Evolutionary conservation across 495 filamentous ascomycete genomes (phyloP).

Genomic region (Chaetomium fimeti): DNA sequence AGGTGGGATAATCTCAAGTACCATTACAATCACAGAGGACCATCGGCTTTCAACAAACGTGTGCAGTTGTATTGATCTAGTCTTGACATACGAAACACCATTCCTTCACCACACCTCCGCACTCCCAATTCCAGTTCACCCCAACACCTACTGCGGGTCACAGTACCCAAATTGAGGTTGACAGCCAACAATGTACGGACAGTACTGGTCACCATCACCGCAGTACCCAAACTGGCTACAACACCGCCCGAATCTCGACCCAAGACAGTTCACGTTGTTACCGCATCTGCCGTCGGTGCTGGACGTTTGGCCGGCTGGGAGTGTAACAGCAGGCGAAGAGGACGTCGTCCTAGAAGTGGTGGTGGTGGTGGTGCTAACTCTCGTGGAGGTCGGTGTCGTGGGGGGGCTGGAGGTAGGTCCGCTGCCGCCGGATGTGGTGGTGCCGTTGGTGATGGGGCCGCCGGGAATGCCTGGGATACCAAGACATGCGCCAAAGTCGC

Average conservation of each 20-base stretch:
- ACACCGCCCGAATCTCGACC: constrained; percentile 32
- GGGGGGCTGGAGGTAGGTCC: constrained; percentile 11
- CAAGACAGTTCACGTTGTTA: constrained; percentile 31
- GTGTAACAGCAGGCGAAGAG: constrained; percentile 14
- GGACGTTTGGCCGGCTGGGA: constrained; percentile 28
- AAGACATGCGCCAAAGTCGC: constrained; percentile 41
- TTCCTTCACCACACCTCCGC: not conserved
- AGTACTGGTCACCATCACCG: constrained; percentile 49
- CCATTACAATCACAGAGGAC: not conserved
- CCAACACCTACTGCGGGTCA: constrained; percentile 22
- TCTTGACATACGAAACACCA: not conserved
- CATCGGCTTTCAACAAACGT: not conserved
- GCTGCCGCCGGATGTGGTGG: constrained; percentile 9
- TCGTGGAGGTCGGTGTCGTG: constrained; percentile 10
- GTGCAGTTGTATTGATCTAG: not conserved
- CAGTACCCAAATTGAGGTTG: constrained; percentile 39
- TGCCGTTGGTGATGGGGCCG: constrained; percentile 16
- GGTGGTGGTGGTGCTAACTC: not conserved
- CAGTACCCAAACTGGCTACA: constrained; percentile 44
- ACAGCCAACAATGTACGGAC: constrained; percentile 37
- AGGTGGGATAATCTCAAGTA: not conserved
- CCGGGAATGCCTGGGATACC: constrained; percentile 19
- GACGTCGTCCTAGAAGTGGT: constrained; percentile 14
- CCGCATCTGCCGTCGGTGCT: constrained; percentile 37
- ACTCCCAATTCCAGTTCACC: not conserved